Base-by-base conservation (phyloP, 768 basidiomycete genomes). In the Austroboletus festivus region DNA sequence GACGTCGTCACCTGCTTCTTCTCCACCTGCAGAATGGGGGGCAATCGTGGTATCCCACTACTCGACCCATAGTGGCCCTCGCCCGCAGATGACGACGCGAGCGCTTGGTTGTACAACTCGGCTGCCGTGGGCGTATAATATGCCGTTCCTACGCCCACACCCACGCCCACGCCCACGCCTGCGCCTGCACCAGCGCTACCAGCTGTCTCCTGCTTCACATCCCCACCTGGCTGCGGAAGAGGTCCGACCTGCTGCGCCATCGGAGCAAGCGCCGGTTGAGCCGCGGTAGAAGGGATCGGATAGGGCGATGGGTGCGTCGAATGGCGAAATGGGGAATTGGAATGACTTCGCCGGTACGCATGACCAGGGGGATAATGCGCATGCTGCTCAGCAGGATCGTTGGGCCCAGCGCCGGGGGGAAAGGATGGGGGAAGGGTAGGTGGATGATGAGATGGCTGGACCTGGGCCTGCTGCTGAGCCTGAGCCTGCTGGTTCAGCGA, bases 1-100 rank as follows among this genome's bases (percentile, higher is more conserved):
- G 86, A 86, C 19, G 93, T 95, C 35, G 93, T 97, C 26, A 97
- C 93, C 69, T 92, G 90, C 71, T 91, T 87, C 71, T 91, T 93
- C 72, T 93, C 90, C 44, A 93, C 90, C 69, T 92, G 89, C 26
- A 90, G 71, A 62, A 93, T 92, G 41, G 88, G 90, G 33, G 90
- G 90, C 4, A 93, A 74, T 38, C 78, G 74, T n/a, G 77, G 72
- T 2, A 76, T 62, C 0, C 65, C 57, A 18, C n/a, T n/a, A n/a
- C n/a, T n/a, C n/a, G n/a, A n/a, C n/a, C n/a, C n/a, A n/a, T n/a
- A n/a, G n/a, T n/a, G n/a, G n/a, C 47, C 44, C 20, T 68, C 64
- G 0, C 55, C 49, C 13, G 38, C 61, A 11, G 66, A 67, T 3
- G 67, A 55, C 2, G 67, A 69, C 0, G 68, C 63, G 28, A 71